Conservation (phyloP, 495 filamentous ascomycete genomes). For the Pyronema domesticum region DNA sequence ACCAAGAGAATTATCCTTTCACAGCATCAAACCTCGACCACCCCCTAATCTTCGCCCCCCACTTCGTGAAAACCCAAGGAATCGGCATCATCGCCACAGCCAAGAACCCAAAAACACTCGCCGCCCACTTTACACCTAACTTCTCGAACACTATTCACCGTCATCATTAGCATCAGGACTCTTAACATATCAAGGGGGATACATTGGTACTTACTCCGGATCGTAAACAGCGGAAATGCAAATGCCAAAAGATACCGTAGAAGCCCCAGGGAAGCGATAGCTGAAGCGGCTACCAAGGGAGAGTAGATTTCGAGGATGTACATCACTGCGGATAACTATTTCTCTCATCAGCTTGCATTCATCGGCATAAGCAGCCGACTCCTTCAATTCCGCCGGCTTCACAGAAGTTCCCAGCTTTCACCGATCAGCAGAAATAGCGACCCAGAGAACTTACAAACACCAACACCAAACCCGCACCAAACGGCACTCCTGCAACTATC, state of each 20-base stretch:
- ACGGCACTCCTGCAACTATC: slow-evolving; percentile 37
- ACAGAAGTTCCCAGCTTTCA: neutral
- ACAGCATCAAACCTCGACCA: slow-evolving; percentile 31
- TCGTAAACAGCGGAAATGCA: slow-evolving; percentile 47
- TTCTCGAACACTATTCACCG: slow-evolving; percentile 34
- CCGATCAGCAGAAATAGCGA: neutral
- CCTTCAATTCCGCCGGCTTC: neutral
- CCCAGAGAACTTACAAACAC: slow-evolving; percentile 14
- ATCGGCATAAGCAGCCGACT: neutral
- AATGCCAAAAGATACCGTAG: slow-evolving; percentile 43
- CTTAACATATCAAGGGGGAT: neutral
- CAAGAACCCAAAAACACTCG: slow-evolving; percentile 41
- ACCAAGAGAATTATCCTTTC: neutral
- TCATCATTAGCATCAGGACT: slow-evolving; percentile 5
- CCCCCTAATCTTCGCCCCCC: slow-evolving; percentile 31
- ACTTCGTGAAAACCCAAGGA: slow-evolving; percentile 37
- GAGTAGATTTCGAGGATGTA: slow-evolving; percentile 24
- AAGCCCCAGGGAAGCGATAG: slow-evolving; percentile 45
- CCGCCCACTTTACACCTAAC: slow-evolving; percentile 44
- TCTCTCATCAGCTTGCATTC: neutral
- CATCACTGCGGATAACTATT: slow-evolving; percentile 22
- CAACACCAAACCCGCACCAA: slow-evolving; percentile 31
- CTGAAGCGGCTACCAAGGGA: slow-evolving; percentile 32
- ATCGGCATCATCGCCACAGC: slow-evolving; percentile 40
- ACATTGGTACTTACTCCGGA: slow-evolving; percentile 31